phyloP scores from a whole-genome alignment of 1,284 basidiomycete genomes.

The Abortiporus biennis region DNA sequence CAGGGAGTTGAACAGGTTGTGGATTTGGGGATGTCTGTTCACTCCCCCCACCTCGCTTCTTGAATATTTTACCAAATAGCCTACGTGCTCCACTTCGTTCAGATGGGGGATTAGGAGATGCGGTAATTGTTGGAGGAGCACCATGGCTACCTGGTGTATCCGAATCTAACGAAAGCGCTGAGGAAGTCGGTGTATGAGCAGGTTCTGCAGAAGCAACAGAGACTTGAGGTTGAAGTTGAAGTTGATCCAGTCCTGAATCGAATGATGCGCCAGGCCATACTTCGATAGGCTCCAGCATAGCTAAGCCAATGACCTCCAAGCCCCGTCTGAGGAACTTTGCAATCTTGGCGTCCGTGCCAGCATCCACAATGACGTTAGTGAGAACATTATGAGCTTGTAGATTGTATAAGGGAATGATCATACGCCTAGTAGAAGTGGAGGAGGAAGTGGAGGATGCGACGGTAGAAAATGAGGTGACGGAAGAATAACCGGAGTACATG shows the following conservation, averaged over 20 bases:
- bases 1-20: slow-evolving; percentile 8
- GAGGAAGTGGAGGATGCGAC: slow-evolving; percentile 44
- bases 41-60: slow-evolving; percentile 7
- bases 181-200: slow-evolving; percentile 11
- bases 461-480: slow-evolving; percentile 42
- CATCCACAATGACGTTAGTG: slow-evolving; percentile 86
- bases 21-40: slow-evolving; percentile 19
- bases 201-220: slow-evolving; percentile 10
- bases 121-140: slow-evolving; percentile 2
- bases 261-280: slow-evolving; percentile 43
- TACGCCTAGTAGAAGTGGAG: slow-evolving; percentile 47
- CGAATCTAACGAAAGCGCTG: slow-evolving; percentile 9
- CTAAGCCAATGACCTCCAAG: slow-evolving; percentile 77
- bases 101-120: neutral
- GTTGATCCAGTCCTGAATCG: slow-evolving; percentile 10
- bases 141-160: slow-evolving; percentile 1
- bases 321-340: slow-evolving; percentile 86
- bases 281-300: slow-evolving; percentile 78
- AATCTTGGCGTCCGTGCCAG: slow-evolving; percentile 92
- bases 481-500: slow-evolving; percentile 35
- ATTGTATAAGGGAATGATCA: slow-evolving; percentile 92
- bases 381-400: slow-evolving; percentile 90
- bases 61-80: slow-evolving; percentile 8
- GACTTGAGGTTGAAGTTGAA: slow-evolving; percentile 7
- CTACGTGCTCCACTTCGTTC: neutral